Conservation (phyloP, 495 filamentous ascomycete species). For the Pseudomonodictys pantanalensis region DNA sequence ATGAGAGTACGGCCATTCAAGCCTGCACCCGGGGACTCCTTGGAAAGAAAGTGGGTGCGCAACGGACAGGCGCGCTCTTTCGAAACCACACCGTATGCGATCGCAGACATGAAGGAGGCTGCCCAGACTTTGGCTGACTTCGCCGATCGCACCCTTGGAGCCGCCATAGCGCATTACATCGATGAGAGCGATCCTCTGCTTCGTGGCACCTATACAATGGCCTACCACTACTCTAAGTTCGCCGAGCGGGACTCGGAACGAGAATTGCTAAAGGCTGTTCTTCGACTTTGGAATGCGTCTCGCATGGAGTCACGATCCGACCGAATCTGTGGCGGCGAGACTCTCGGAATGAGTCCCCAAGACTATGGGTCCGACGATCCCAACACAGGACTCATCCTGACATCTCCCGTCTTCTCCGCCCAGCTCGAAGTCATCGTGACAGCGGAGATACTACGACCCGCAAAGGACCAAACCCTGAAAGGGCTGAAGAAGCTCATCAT, state of each 20-base stretch:
- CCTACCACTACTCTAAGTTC: background rate
- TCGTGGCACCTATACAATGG: background rate
- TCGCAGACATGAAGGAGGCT: background rate
- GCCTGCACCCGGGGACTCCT: conserved; percentile 1
- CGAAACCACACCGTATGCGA: background rate
- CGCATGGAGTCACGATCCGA: background rate
- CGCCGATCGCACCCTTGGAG: background rate
- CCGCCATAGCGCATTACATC: background rate
- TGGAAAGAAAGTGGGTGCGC: background rate
- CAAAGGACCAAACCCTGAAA: conserved; percentile 1
- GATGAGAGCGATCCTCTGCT: background rate
- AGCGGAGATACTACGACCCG: background rate
- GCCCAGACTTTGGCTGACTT: background rate
- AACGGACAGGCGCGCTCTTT: background rate
- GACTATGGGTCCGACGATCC: background rate
- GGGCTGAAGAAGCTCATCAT: background rate
- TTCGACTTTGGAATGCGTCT: conserved; percentile 5
- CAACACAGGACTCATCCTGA: background rate
- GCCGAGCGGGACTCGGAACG: background rate
- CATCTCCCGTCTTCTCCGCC: conserved; percentile 1
- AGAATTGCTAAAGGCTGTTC: background rate
- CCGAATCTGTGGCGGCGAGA: background rate
- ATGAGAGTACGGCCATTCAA: conserved; percentile 18
- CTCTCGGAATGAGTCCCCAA: conserved; percentile 2
- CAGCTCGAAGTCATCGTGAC: conserved; percentile 5